Conservation (phyloP, 1,139 yeast genomes). For the Scheffersomyces quercinus region DNA sequence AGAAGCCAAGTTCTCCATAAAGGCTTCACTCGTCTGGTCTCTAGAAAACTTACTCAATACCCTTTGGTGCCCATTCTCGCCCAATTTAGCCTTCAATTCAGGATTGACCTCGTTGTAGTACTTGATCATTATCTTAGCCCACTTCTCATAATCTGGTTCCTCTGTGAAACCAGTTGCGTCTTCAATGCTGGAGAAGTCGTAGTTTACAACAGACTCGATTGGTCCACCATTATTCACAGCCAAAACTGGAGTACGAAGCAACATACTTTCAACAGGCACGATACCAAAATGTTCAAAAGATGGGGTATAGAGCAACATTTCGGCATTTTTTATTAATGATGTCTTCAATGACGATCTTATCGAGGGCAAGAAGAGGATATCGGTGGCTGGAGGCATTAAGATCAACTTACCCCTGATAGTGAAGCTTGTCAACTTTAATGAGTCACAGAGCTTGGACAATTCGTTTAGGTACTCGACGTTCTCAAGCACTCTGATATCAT, state of each 20-base stretch:
- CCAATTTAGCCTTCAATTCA: conserved; percentile 35
- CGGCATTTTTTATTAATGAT: conserved; percentile 57
- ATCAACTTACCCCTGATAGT: conserved; percentile 51
- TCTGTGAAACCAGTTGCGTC: conserved; percentile 79
- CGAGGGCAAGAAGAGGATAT: conserved; percentile 80
- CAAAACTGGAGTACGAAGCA: conserved; percentile 75
- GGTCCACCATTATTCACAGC: conserved; percentile 95
- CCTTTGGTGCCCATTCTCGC: conserved; percentile 51
- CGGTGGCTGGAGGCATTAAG: conserved; percentile 37
- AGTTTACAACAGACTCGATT: conserved; percentile 67
- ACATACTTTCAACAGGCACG: conserved; percentile 95
- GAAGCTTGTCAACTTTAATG: conserved; percentile 43
- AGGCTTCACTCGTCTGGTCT: conserved; percentile 58
- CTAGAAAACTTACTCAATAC: conserved; percentile 60
- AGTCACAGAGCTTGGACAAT: conserved; percentile 51
- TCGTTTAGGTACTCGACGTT: conserved; percentile 73
- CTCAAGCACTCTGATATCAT: conserved; percentile 72
- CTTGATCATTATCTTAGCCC: conserved; percentile 63
- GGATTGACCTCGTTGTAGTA: conserved; percentile 32
- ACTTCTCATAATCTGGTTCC: conserved; percentile 51
- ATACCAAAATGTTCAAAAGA: conserved; percentile 94
- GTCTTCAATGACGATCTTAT: conserved; percentile 68
- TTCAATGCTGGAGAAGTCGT: conserved; percentile 33
- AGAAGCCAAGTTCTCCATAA: conserved; percentile 29
- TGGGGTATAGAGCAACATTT: conserved; percentile 81